phyloP scores from a whole-genome alignment of 257 asterid species.

The Salvia rosmarinus region DNA sequence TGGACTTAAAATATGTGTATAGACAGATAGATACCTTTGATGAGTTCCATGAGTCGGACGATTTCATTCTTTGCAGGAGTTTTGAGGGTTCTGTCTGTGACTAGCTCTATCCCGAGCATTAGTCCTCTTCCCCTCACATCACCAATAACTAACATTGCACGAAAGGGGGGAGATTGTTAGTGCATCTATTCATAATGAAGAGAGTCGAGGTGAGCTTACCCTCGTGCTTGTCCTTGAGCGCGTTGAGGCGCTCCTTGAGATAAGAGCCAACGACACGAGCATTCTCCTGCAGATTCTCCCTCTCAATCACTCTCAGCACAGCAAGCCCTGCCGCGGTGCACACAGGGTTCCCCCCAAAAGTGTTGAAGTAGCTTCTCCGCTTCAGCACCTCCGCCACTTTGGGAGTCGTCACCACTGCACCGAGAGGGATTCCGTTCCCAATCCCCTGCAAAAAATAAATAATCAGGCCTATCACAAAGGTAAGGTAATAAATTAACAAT shows the following conservation, averaged over 20 bases:
- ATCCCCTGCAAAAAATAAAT: conserved; percentile 50
- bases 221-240: conserved; percentile 66
- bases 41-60: conserved; percentile 57
- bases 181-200: neutral
- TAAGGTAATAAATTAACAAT: too few relatives aligned
- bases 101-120: conserved; percentile 81
- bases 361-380: conserved; percentile 73
- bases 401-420: conserved; percentile 77
- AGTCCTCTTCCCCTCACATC: conserved; percentile 82
- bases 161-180: neutral
- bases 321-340: conserved; percentile 76
- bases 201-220: conserved; percentile 34
- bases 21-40: conserved; percentile 54
- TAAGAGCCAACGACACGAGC: conserved; percentile 73
- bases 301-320: conserved; percentile 65
- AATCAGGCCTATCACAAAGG: too few relatives aligned
- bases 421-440: conserved; percentile 75
- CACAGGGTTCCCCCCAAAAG: conserved; percentile 84
- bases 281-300: conserved; percentile 71
- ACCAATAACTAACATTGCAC: conserved; percentile 54
- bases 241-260: conserved; percentile 58
- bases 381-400: conserved; percentile 65
- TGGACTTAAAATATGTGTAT: neutral
- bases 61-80: conserved; percentile 65
- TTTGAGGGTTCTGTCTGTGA: conserved; percentile 54